phyloP scores from a whole-genome alignment of 2,329 filamentous ascomycete genomes.

The Botrytis byssoidea region DNA sequence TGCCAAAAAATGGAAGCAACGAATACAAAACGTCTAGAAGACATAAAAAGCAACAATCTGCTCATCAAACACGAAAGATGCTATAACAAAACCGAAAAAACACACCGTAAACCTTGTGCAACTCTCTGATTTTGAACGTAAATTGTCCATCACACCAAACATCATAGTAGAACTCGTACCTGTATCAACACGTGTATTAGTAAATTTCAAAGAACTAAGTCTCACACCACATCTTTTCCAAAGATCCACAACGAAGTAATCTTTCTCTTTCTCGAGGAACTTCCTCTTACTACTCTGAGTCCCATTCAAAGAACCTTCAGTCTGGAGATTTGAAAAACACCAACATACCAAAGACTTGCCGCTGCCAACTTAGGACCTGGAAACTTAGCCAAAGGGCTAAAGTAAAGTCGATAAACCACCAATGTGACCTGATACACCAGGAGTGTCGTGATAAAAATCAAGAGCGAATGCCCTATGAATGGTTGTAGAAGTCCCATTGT shows the following conservation, averaged over 20 bases:
- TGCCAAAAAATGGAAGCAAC: background rate
- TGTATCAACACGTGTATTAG: background rate
- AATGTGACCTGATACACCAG: background rate
- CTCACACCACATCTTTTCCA: too few species aligned
- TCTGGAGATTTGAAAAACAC: background rate
- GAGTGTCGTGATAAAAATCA: background rate
- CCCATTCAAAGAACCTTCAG: background rate
- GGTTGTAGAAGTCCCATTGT: background rate
- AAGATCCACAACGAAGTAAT: background rate
- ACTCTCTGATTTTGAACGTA: slow-evolving; percentile 12
- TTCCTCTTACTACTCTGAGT: too few species aligned
- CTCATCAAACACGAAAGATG: background rate
- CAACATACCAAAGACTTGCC: slow-evolving; percentile 14
- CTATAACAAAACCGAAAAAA: background rate
- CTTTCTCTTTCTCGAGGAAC: too few species aligned
- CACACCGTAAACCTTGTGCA: slow-evolving; percentile 16
- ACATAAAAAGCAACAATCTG: background rate
- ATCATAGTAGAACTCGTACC: slow-evolving; percentile 19
- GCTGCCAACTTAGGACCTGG: slow-evolving; percentile 17
- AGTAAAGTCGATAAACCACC: slow-evolving; percentile 17
- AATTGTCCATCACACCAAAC: slow-evolving; percentile 6
- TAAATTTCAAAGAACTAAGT: background rate
- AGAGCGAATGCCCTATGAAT: background rate
- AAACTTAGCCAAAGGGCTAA: slow-evolving; percentile 8
- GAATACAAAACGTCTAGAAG: background rate